Evolutionary conservation across 305 asterid species (phyloP), one percentile per base, ranked within the genome.

Genomic region (Solanum chacoense): DNA sequence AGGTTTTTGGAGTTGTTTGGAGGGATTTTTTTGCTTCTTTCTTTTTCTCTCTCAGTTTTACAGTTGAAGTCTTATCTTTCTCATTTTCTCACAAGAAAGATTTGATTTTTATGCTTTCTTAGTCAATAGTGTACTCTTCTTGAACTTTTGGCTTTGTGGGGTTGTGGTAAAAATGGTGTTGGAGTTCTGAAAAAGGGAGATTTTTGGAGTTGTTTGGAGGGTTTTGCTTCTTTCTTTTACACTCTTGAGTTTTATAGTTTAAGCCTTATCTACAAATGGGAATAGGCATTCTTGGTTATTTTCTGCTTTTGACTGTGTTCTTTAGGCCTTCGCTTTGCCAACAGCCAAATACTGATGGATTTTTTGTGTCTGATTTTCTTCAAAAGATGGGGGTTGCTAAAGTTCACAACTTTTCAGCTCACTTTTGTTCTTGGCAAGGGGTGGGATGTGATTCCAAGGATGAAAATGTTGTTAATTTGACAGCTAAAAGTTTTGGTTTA

Each of bases 291-390:
- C 90, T 94, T 59, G 90, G 90, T 84, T 93, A 78, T 83, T 40
- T 96, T 89, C 88, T 97, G 72, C 90, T 94, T 91, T 84, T 94
- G 89, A 50, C 94, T 35, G 90, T 96, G 59, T 88, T 93, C 13
- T 90, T 92, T 45, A 92, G 90, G 91, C 95, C 96, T 88, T 90
- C 89, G 90, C 88, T 92, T 87, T 91, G 94, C 88, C 98, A 95
- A 88, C 92, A 89, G 83, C 96, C 96, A 91, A 95, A 95, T 69
- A 93, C 99, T 79, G 99, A 97, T 92, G 99, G 94, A 89, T 95
- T 91, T 59, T 95, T 93, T 90, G 90, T 94, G 40, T 85, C 92
- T 90, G 96, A 94, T 75, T 97, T 97, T 93, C 89, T 95, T 91
- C 92, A 91, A 71, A 93, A 94, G 34, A 94, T 96, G 98, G 98